Evolutionary conservation across 108 stramenopile species (phyloP).

Genomic region (Cyclotella sp.): DNA sequence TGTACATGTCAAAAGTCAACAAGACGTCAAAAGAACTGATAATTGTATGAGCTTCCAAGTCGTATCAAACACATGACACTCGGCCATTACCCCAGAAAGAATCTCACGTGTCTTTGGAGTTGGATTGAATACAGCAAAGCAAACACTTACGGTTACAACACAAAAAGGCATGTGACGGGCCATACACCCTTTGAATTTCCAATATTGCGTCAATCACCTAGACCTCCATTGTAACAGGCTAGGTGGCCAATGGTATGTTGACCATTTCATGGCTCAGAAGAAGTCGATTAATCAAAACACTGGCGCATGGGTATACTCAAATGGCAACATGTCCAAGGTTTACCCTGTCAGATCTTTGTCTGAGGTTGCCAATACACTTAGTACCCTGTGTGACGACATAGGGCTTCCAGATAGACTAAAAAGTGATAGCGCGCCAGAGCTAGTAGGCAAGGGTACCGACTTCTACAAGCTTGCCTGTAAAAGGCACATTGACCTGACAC

Average conservation of each 20-base stretch:
- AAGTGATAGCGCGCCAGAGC: constrained; percentile 6
- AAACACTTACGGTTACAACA: constrained; percentile 8
- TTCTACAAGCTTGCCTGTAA: constrained; percentile 4
- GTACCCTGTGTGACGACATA: neutral
- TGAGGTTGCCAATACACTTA: neutral
- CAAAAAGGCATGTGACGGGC: constrained; percentile 22
- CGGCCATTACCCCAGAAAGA: neutral
- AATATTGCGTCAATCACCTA: constrained; percentile 24
- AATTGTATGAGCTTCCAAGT: constrained; percentile 3
- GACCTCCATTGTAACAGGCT: constrained; percentile 12
- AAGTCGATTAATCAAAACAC: constrained; percentile 12
- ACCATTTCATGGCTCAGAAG: constrained; percentile 8
- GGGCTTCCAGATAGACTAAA: constrained; percentile 12
- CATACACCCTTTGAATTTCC: constrained; percentile 12
- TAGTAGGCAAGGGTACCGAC: constrained; percentile 14
- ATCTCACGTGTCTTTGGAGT: constrained; percentile 10
- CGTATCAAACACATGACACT: neutral
- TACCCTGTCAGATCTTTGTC: constrained; percentile 7
- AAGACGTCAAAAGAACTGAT: no score
- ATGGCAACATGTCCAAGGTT: neutral
- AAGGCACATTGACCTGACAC: constrained; percentile 5
- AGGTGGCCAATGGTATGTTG: constrained; percentile 7
- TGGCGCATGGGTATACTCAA: constrained; percentile 23
- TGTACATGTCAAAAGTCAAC: no score
- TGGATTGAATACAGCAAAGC: constrained; percentile 34